A percentile compares a stretch with the other conserved stretches of the same genome.
Conservation (phyloP, 345 rosid genomes). For the Eutrema heterophyllum region DNA sequence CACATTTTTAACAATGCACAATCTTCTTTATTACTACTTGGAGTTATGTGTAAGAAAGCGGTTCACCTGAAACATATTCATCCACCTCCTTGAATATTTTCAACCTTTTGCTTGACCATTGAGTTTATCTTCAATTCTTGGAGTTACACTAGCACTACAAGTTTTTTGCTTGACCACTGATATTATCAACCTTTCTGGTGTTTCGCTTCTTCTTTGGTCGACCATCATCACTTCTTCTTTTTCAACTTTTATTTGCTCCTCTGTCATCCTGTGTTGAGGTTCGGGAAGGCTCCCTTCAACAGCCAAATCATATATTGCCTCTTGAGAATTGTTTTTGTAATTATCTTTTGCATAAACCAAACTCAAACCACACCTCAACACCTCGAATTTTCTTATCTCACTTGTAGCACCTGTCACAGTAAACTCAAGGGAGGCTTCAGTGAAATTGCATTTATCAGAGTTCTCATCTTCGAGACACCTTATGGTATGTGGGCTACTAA, state of each 20-base stretch:
- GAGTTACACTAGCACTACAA: neutral
- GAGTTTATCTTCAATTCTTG: neutral
- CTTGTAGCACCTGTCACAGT: neutral
- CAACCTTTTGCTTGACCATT: neutral
- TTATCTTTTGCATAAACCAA: conserved; percentile 23
- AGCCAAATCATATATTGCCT: neutral
- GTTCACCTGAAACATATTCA: neutral
- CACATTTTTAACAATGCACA: neutral
- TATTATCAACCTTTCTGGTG: neutral
- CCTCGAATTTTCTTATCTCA: neutral
- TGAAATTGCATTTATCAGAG: neutral
- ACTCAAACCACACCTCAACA: conserved; percentile 21
- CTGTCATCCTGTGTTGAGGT: too few species aligned
- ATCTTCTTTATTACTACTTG: neutral
- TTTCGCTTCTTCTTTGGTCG: neutral
- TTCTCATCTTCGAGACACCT: neutral
- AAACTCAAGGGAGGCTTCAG: conserved; percentile 9
- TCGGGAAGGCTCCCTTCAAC: too few species aligned
- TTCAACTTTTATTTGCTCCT: neutral
- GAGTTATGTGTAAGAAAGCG: neutral
- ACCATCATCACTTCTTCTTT: neutral
- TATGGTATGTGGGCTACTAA: neutral
- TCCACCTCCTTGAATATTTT: neutral
- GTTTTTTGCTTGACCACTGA: neutral
- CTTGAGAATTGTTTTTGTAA: neutral